These are phyloP conservation scores for Funneliformis mosseae DNA, from an alignment of 192 early-diverging fungal species.

Conservation along the genomic window DNA sequence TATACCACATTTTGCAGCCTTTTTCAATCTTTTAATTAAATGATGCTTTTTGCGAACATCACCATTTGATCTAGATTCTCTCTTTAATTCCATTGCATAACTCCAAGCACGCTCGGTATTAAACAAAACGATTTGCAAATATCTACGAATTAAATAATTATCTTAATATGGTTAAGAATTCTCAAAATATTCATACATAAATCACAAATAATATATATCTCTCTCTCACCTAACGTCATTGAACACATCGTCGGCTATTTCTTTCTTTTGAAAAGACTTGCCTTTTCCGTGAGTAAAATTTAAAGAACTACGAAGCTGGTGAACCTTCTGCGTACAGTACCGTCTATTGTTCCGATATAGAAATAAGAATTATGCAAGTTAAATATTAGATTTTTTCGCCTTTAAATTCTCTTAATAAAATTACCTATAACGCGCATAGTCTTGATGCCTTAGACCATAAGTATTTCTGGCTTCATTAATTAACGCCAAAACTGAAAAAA, in stretches of 20 bases:
- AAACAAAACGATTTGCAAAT: slow-evolving; percentile 66
- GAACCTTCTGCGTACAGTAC: slow-evolving; percentile 67
- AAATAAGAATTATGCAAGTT: background rate
- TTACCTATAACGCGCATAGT: slow-evolving; percentile 76
- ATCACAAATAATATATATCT: background rate
- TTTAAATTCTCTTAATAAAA: background rate
- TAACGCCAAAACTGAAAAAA: slow-evolving; percentile 49
- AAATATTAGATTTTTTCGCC: background rate
- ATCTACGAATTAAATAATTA: slow-evolving; percentile 40
- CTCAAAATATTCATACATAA: background rate
- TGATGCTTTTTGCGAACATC: slow-evolving; percentile 70
- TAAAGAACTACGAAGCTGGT: slow-evolving; percentile 56
- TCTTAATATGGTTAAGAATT: background rate
- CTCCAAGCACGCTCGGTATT: slow-evolving; percentile 76
- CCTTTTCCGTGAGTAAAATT: slow-evolving; percentile 56
- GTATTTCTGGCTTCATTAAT: slow-evolving; percentile 68
- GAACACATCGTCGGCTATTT: slow-evolving; percentile 48
- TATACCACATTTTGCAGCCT: slow-evolving; percentile 57
- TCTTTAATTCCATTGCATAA: slow-evolving; percentile 78
- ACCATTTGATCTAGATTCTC: slow-evolving; percentile 51
- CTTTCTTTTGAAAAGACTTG: slow-evolving; percentile 52
- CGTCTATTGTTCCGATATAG: slow-evolving; percentile 44
- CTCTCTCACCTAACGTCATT: slow-evolving; percentile 52
- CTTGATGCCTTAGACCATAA: slow-evolving; percentile 79
- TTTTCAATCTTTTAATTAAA: slow-evolving; percentile 61